Evolutionary conservation across 441 rosid genomes (phyloP).

Genomic region (Dalechampia spathulata): DNA sequence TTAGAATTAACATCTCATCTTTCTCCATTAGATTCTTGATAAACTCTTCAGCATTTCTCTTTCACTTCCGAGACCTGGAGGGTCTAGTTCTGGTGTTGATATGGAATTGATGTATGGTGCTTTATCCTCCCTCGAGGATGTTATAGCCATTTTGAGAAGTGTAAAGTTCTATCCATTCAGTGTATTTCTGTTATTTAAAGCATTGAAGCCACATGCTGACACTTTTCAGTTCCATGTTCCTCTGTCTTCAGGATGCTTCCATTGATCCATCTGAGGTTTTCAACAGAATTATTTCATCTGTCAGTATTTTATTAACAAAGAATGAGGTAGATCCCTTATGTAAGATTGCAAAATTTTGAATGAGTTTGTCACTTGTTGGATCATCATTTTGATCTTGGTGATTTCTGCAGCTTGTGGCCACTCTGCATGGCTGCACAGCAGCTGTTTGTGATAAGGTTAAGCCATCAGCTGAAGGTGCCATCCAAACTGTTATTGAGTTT

Average conservation of each 20-base stretch:
- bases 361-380: slow-evolving; percentile 2
- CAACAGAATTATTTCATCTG: slow-evolving; percentile 86
- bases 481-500: slow-evolving; percentile 92
- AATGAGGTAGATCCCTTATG: slow-evolving; percentile 57
- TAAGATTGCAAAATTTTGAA: slow-evolving; percentile 7
- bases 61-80: slow-evolving; percentile 79
- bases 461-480: slow-evolving; percentile 96
- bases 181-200: slow-evolving; percentile 12
- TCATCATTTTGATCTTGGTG: slow-evolving; percentile 22
- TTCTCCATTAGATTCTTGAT: slow-evolving; percentile 70
- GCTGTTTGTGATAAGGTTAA: slow-evolving; percentile 88
- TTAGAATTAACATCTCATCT: slow-evolving; percentile 10
- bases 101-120: slow-evolving; percentile 76
- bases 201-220: slow-evolving; percentile 3
- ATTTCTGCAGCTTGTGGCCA: slow-evolving; percentile 74
- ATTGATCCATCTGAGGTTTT: slow-evolving; percentile 99
- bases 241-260: slow-evolving; percentile 82
- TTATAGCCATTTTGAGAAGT: slow-evolving; percentile 89
- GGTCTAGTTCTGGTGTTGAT: slow-evolving; percentile 44
- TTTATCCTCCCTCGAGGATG: slow-evolving; percentile 96
- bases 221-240: neutral
- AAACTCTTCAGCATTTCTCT: slow-evolving; percentile 92
- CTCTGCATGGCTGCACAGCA: slow-evolving; percentile 65
- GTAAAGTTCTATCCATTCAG: slow-evolving; percentile 36
- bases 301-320: slow-evolving; percentile 63